Percentiles rank a stretch among this genome's conserved stretches.
phyloP scores from a whole-genome alignment of 257 asterid species.

The Solanum appendiculatum region DNA sequence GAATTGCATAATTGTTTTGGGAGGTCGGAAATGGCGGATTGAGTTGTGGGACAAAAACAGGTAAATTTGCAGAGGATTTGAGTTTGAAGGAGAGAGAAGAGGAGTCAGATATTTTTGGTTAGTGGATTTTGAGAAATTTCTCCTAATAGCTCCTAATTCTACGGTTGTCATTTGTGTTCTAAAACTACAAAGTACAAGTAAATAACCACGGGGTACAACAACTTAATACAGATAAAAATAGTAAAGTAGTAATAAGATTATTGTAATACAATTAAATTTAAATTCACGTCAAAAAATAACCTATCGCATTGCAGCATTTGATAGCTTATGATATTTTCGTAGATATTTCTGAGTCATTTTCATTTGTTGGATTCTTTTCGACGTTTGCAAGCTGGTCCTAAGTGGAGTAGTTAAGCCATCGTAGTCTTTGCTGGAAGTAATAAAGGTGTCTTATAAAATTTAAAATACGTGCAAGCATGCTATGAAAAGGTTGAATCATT shows the following conservation, averaged over 20 bases:
- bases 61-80: background rate
- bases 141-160: background rate
- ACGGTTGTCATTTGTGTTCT: background rate
- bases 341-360: background rate
- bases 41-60: background rate
- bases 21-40: background rate
- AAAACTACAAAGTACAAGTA: background rate
- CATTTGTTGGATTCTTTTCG: background rate
- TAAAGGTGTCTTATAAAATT: background rate
- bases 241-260: background rate
- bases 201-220: background rate
- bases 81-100: background rate
- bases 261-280: too few relatives aligned
- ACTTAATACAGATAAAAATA: background rate
- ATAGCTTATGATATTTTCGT: background rate
- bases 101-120: background rate
- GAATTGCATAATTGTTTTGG: constrained; percentile 28
- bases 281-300: too few relatives aligned
- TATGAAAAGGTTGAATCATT: background rate
- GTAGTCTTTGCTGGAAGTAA: background rate
- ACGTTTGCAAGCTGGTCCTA: background rate
- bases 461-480: background rate
- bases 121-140: background rate
- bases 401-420: background rate
- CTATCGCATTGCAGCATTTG: too few relatives aligned